Percentiles rank a stretch among this genome's conserved stretches.
phyloP scores from a whole-genome alignment of 768 basidiomycete genomes.

The Russula abietina region DNA sequence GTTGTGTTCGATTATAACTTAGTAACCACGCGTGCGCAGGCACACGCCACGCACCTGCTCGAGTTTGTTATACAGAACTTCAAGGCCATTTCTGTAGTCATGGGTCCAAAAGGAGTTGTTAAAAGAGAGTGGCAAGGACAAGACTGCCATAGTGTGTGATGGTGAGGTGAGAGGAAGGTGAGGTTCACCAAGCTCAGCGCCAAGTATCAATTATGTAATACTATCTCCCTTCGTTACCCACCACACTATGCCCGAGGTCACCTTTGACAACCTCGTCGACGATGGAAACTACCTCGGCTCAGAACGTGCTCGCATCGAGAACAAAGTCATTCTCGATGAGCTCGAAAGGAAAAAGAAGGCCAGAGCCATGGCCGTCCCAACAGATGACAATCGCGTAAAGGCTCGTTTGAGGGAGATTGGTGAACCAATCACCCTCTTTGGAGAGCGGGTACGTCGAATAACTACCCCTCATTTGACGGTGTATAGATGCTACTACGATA shows the following conservation, averaged over 20 bases:
- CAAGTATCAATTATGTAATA: constrained; percentile 8
- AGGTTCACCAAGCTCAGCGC: too few species aligned
- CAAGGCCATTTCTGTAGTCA: constrained; percentile 79
- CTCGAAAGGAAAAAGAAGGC: constrained; percentile 98
- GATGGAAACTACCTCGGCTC: constrained; percentile 72
- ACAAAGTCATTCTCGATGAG: constrained; percentile 86
- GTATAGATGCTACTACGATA: constrained; percentile 33
- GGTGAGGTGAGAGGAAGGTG: neutral
- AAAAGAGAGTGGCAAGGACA: constrained; percentile 85
- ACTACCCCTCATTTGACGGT: constrained; percentile 6
- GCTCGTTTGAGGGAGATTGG: constrained; percentile 86
- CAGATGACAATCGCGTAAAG: constrained; percentile 91
- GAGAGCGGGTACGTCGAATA: constrained; percentile 77
- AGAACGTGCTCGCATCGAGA: constrained; percentile 70
- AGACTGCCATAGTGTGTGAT: constrained; percentile 63
- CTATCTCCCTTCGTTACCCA: constrained; percentile 34
- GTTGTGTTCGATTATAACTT: constrained; percentile 21
- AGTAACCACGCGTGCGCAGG: constrained; percentile 2
- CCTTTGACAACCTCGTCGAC: constrained; percentile 68
- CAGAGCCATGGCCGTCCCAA: constrained; percentile 89
- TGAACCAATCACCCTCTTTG: constrained; percentile 95
- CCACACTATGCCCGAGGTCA: constrained; percentile 61
- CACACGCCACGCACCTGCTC: constrained; percentile 54
- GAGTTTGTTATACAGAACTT: constrained; percentile 68
- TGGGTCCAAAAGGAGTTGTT: constrained; percentile 94